Conservation (phyloP, 2,329 filamentous ascomycete genomes). For the Aspergillus transmontanensis region DNA sequence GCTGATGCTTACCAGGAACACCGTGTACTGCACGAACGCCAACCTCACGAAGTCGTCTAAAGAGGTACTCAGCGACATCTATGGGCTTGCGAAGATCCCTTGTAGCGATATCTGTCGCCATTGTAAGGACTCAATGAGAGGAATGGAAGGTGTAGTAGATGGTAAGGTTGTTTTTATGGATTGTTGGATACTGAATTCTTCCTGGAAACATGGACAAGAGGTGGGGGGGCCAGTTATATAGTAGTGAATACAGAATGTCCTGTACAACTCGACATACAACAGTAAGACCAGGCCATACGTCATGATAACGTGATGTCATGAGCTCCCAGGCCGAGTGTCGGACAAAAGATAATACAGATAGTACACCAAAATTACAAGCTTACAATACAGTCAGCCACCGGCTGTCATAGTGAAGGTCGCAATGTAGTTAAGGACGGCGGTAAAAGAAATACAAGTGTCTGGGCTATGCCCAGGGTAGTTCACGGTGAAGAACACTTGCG, state of each 20-base stretch:
- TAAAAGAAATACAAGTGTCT: not conserved
- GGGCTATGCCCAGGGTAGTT: constrained; percentile 1
- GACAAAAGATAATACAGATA: no score
- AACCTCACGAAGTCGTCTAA: constrained; percentile 51
- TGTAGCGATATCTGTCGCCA: constrained; percentile 46
- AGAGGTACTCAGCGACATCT: constrained; percentile 53
- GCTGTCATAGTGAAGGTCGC: not conserved
- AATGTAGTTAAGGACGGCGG: not conserved
- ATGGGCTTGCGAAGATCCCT: constrained; percentile 48
- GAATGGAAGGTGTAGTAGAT: not conserved
- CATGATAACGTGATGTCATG: constrained; percentile 29
- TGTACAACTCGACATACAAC: not conserved
- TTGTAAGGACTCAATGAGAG: constrained; percentile 21
- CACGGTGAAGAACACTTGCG: not conserved
- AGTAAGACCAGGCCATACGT: constrained; percentile 17
- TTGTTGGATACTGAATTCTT: not conserved
- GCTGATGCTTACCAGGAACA: constrained; percentile 54
- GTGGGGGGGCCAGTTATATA: constrained; percentile 3
- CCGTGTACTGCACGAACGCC: constrained; percentile 55
- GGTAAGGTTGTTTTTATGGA: not conserved
- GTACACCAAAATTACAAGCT: not conserved
- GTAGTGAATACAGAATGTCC: not conserved
- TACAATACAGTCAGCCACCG: constrained; percentile 1
- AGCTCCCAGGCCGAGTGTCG: not conserved
- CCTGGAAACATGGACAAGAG: not conserved